Conservation (phyloP, 805 yeast species). For the Metschnikowia shivogae region DNA sequence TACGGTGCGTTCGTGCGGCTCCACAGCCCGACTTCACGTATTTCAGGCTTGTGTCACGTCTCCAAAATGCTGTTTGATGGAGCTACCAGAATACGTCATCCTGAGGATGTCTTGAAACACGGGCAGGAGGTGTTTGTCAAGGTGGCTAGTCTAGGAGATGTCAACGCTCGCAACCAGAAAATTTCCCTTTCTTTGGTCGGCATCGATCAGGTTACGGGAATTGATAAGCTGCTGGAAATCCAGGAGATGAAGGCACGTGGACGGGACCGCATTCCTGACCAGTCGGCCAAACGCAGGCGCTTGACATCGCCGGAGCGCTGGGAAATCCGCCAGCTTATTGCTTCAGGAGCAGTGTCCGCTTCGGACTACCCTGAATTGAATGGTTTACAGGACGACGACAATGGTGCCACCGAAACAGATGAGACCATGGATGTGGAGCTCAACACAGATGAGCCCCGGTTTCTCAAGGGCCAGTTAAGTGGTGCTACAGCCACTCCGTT, state of each 20-base stretch:
- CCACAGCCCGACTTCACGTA: slow-evolving; percentile 19
- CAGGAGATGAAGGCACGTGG: slow-evolving; percentile 13
- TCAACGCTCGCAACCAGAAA: slow-evolving; percentile 11
- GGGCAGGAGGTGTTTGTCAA: slow-evolving; percentile 65
- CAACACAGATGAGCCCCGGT: slow-evolving; percentile 64
- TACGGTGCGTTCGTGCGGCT: slow-evolving; percentile 80
- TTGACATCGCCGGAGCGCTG: slow-evolving; percentile 84
- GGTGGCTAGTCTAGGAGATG: slow-evolving; percentile 32
- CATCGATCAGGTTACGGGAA: slow-evolving; percentile 68
- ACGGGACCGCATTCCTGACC: slow-evolving; percentile 3
- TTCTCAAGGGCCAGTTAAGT: slow-evolving; percentile 54
- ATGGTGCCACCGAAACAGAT: slow-evolving; percentile 26
- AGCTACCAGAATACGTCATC: slow-evolving; percentile 47
- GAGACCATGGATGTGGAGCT: slow-evolving; percentile 70
- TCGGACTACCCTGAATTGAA: slow-evolving; percentile 63
- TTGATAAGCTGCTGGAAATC: slow-evolving; percentile 25
- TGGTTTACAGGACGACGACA: slow-evolving; percentile 19
- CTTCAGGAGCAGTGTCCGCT: slow-evolving; percentile 69
- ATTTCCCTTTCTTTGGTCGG: slow-evolving; percentile 66
- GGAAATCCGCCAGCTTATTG: slow-evolving; percentile 81
- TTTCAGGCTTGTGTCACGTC: slow-evolving; percentile 71
- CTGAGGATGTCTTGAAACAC: slow-evolving; percentile 51
- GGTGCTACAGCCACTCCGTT: slow-evolving; percentile 44
- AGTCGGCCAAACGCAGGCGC: slow-evolving; percentile 29
- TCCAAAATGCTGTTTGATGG: slow-evolving; percentile 55